Percentiles rank a stretch among this genome's conserved stretches.
phyloP scores from a whole-genome alignment of 2,329 filamentous ascomycete species.

The Pyrenophora graminea region DNA sequence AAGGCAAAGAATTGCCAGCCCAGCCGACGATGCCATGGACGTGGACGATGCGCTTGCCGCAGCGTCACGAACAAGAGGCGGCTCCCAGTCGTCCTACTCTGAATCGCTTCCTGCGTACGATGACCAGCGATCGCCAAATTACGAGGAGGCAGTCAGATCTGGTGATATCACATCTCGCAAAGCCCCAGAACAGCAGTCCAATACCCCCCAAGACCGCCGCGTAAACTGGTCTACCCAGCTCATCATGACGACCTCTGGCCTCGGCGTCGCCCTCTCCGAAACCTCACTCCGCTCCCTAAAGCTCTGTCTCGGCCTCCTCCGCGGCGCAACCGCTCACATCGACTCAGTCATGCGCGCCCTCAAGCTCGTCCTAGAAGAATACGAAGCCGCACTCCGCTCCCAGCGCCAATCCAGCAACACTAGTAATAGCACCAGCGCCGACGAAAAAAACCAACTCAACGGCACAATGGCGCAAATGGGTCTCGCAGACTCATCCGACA shows the following conservation, averaged over 20 bases:
- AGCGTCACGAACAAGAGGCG: slow-evolving; percentile 50
- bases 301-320: slow-evolving; percentile 79
- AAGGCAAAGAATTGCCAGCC: slow-evolving; percentile 52
- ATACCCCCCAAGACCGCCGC: slow-evolving; percentile 41
- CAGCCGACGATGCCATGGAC: slow-evolving; percentile 49
- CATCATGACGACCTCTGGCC: slow-evolving; percentile 86
- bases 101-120: slow-evolving; percentile 86
- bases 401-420: slow-evolving; percentile 26
- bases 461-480: slow-evolving; percentile 23
- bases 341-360: slow-evolving; percentile 74
- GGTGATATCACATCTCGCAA: slow-evolving; percentile 26
- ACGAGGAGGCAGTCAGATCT: slow-evolving; percentile 61
- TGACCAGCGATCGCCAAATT: slow-evolving; percentile 73
- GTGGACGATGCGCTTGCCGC: slow-evolving; percentile 50
- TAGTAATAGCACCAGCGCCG: slow-evolving; percentile 7
- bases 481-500: slow-evolving; percentile 23
- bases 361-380: slow-evolving; percentile 77
- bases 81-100: slow-evolving; percentile 68
- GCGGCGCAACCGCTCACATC: slow-evolving; percentile 81
- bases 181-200: slow-evolving; percentile 22
- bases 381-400: slow-evolving; percentile 61
- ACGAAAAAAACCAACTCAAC: slow-evolving; percentile 20
- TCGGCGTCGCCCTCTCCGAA: slow-evolving; percentile 89
- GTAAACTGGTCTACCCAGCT: slow-evolving; percentile 78
- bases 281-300: slow-evolving; percentile 82